A percentile compares a stretch with the other conserved stretches of the same genome.
Evolutionary conservation across 2,329 filamentous ascomycete genomes (phyloP).

Genomic region (Trichoderma semiorbis): DNA sequence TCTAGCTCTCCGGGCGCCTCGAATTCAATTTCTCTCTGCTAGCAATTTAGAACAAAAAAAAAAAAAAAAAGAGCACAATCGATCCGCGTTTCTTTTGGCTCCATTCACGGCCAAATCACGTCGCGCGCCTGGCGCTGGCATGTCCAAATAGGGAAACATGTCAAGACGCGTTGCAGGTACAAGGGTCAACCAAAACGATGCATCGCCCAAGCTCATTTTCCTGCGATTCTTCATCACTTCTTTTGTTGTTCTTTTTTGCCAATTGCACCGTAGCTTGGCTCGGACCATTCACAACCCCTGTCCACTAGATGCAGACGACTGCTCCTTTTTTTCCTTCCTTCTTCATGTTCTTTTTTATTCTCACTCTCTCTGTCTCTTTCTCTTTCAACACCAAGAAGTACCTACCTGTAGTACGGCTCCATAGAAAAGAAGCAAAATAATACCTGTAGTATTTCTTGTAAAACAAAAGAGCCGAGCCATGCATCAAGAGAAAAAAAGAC

Average conservation of each 20-base stretch:
- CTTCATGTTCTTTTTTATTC: neutral
- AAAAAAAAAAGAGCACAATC: neutral
- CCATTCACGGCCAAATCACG: constrained; percentile 31
- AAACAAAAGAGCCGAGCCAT: neutral
- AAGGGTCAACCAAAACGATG: neutral
- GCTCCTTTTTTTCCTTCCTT: neutral
- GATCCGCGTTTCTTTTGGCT: constrained; percentile 12
- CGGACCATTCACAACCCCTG: neutral
- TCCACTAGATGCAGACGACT: neutral
- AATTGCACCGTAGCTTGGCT: neutral
- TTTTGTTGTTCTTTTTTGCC: neutral
- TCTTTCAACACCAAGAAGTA: neutral
- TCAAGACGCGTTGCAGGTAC: constrained; percentile 35
- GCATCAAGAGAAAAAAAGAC: neutral
- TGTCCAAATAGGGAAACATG: constrained; percentile 34
- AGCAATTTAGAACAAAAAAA: neutral
- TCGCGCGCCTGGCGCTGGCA: constrained; percentile 28
- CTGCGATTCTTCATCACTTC: neutral
- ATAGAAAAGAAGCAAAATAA: neutral
- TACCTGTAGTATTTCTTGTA: neutral
- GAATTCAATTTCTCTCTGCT: neutral
- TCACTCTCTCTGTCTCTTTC: neutral
- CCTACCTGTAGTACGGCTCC: neutral
- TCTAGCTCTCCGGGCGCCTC: neutral
- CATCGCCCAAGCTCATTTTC: neutral